Percentiles rank a stretch among this genome's conserved stretches.
Conservation (phyloP, 768 basidiomycete genomes). For the Paxillus ammoniavirescens region DNA sequence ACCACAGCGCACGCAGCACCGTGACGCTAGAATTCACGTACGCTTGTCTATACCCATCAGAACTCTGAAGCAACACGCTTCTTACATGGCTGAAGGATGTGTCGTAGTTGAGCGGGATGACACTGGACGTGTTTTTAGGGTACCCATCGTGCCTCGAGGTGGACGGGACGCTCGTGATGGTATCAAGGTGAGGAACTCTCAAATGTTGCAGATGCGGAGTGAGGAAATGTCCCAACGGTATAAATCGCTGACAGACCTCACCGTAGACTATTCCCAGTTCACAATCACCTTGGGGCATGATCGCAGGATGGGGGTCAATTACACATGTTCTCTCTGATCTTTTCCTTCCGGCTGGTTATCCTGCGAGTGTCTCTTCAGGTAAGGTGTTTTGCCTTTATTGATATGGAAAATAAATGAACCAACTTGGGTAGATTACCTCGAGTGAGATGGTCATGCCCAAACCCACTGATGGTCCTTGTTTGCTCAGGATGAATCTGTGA, state of each 20-base stretch:
- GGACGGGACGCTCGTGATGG: not conserved
- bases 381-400: not conserved
- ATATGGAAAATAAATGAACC: not conserved
- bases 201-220: not conserved
- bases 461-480: conserved; percentile 1
- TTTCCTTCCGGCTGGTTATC: conserved; percentile 65
- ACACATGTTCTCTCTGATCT: conserved; percentile 29
- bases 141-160: conserved; percentile 9
- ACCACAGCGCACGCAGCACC: too few relatives aligned
- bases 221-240: not conserved
- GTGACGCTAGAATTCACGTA: too few relatives aligned
- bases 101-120: conserved; percentile 23
- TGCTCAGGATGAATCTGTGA: conserved; percentile 1
- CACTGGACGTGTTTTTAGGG: conserved; percentile 15
- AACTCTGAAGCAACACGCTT: not conserved
- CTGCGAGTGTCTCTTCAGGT: conserved; percentile 61
- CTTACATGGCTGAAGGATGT: not conserved
- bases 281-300: not conserved
- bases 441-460: conserved; percentile 33
- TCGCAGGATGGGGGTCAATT: conserved; percentile 1
- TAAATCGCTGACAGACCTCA: conserved; percentile 4
- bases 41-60: not conserved
- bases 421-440: conserved; percentile 46
- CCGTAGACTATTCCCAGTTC: conserved; percentile 1
- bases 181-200: conserved; percentile 16